Conservation (phyloP, 768 basidiomycete genomes). For the Tulasnella sp. region DNA sequence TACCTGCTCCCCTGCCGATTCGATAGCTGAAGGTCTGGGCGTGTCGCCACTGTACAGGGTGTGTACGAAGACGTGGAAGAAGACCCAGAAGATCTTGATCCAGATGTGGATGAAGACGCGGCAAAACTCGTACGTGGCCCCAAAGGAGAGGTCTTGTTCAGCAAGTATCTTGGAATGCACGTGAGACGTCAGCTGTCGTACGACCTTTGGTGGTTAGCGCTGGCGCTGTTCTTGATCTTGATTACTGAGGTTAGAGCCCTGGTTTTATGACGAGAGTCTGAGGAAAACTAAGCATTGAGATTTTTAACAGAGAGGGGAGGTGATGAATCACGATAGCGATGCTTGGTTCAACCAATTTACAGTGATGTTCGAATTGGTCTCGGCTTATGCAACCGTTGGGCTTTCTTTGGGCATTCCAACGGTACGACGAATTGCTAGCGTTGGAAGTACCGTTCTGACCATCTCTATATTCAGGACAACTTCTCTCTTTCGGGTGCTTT, state of each 20-base stretch:
- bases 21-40: neutral
- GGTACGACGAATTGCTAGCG: slow-evolving; percentile 43
- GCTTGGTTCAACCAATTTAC: slow-evolving; percentile 15
- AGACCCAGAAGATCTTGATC: slow-evolving; percentile 48
- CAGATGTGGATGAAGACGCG: slow-evolving; percentile 38
- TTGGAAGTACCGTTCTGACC: neutral
- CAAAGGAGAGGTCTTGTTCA: slow-evolving; percentile 60
- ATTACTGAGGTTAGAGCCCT: slow-evolving; percentile 70
- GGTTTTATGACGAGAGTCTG: neutral
- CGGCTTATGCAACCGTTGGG: slow-evolving; percentile 85
- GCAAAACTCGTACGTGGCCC: slow-evolving; percentile 36
- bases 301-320: slow-evolving; percentile 1
- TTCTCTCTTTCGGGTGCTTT: slow-evolving; percentile 79
- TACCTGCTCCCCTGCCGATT: neutral
- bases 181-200: slow-evolving; percentile 80
- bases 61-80: slow-evolving; percentile 51
- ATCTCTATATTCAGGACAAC: slow-evolving; percentile 53
- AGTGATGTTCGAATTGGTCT: slow-evolving; percentile 71
- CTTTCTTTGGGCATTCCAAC: slow-evolving; percentile 77
- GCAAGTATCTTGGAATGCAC: slow-evolving; percentile 74
- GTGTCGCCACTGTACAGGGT: slow-evolving; percentile 39
- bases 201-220: slow-evolving; percentile 96
- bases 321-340: slow-evolving; percentile 1
- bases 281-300: neutral
- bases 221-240: slow-evolving; percentile 83